phyloP scores from a whole-genome alignment of 176 grass and related monocot genomes.

The Zizania latifolia region DNA sequence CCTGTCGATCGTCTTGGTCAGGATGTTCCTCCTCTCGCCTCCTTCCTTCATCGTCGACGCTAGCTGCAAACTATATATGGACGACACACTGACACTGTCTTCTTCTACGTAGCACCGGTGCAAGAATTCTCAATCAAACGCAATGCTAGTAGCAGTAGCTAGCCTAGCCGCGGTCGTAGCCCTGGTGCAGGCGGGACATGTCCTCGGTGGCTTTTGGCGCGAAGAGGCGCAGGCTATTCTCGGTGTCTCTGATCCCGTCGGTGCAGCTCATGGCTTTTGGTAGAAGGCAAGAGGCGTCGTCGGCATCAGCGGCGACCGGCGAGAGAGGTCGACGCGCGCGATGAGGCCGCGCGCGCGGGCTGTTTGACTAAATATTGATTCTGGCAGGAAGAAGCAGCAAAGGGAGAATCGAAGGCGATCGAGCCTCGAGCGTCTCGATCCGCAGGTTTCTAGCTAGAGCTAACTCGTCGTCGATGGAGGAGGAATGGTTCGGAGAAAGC shows the following conservation, averaged over 20 bases:
- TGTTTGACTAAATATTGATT: too few relatives aligned
- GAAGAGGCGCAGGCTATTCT: not conserved
- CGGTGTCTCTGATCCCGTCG: not conserved
- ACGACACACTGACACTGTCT: not conserved
- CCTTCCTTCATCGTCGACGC: slow-evolving; percentile 15
- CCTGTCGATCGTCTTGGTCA: slow-evolving; percentile 33
- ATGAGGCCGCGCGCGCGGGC: too few relatives aligned
- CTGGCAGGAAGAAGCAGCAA: too few relatives aligned
- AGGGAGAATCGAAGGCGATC: too few relatives aligned
- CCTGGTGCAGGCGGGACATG: not conserved
- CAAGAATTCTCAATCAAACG: too few relatives aligned
- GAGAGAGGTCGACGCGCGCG: too few relatives aligned
- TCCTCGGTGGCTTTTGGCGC: not conserved
- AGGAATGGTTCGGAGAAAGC: too few relatives aligned
- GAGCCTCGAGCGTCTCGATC: too few relatives aligned
- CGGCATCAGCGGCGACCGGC: not conserved
- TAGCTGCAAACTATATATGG: too few relatives aligned
- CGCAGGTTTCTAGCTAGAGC: too few relatives aligned
- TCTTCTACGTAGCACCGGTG: not conserved
- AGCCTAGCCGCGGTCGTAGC: not conserved
- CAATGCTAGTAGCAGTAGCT: not conserved
- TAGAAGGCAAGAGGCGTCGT: not conserved
- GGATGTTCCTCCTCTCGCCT: slow-evolving; percentile 35
- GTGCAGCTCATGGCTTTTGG: not conserved
- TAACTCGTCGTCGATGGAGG: too few relatives aligned